Evolutionary conservation across 139 green algal species (phyloP).

Genomic region (Micractinium conductrix): DNA sequence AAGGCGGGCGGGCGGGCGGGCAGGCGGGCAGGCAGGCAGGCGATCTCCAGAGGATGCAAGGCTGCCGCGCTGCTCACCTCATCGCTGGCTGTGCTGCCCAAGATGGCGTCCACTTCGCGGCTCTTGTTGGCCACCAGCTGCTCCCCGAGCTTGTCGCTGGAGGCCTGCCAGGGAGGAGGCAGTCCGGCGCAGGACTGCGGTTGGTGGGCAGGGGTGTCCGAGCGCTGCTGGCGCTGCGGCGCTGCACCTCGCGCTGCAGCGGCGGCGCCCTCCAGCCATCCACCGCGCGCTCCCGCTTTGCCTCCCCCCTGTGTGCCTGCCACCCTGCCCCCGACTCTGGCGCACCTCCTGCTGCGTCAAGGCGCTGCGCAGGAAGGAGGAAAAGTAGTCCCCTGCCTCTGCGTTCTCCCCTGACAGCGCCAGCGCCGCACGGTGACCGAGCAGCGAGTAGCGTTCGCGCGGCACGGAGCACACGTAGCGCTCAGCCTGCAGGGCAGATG

Average conservation of each 20-base stretch:
- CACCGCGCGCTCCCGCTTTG: too few species aligned
- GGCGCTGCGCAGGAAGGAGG: slow-evolving; percentile 22
- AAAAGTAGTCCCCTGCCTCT: slow-evolving; percentile 24
- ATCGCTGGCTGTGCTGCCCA: slow-evolving; percentile 36
- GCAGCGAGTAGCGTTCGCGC: slow-evolving; percentile 31
- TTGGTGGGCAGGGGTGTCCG: too few species aligned
- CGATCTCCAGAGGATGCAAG: not conserved
- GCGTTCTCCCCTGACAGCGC: slow-evolving; percentile 24
- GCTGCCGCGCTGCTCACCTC: slow-evolving; percentile 11
- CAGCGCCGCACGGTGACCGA: slow-evolving; percentile 36
- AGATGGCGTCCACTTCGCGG: slow-evolving; percentile 48
- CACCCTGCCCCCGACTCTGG: not conserved
- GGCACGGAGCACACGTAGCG: slow-evolving; percentile 45
- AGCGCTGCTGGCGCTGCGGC: too few species aligned
- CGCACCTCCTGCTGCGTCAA: slow-evolving; percentile 1
- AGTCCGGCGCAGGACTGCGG: too few species aligned
- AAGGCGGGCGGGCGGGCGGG: too few species aligned
- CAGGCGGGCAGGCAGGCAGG: not conserved
- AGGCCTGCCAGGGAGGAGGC: too few species aligned
- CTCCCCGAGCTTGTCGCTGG: slow-evolving; percentile 1
- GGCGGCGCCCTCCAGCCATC: too few species aligned
- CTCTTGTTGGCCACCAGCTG: slow-evolving; percentile 39
- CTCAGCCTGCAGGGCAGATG: slow-evolving; percentile 33
- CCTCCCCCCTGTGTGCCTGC: too few species aligned
- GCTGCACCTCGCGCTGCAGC: too few species aligned